phyloP scores from a whole-genome alignment of 2,329 filamentous ascomycete genomes.

The Colletotrichum sp. region DNA sequence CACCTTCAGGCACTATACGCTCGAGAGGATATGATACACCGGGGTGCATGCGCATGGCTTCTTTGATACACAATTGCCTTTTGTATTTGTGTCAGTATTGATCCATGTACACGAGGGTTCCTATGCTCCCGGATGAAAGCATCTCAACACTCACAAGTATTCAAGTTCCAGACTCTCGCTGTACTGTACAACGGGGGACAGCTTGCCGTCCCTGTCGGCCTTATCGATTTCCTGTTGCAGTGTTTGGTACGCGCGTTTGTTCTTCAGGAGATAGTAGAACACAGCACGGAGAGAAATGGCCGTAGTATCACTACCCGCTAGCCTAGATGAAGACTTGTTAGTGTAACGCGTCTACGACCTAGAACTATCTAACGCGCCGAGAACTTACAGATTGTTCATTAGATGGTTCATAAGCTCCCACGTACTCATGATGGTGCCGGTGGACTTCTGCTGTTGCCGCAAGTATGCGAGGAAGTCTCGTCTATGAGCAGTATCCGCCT shows the following conservation, averaged over 20 bases:
- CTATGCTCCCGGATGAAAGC: background rate
- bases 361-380: rapidly evolving
- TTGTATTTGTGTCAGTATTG: rapidly evolving
- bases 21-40: background rate
- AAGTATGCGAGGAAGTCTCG: background rate
- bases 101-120: background rate
- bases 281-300: background rate
- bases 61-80: background rate
- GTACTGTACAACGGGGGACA: background rate
- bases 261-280: background rate
- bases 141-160: background rate
- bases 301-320: background rate
- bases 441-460: background rate
- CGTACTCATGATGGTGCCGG: background rate
- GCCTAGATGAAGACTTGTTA: background rate
- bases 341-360: background rate
- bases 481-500: background rate
- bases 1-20: background rate
- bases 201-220: background rate
- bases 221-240: background rate
- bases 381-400: background rate
- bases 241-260: background rate
- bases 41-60: background rate
- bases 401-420: background rate
- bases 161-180: background rate